phyloP scores from a whole-genome alignment of 768 basidiomycete species.

The Asterophora parasitica region DNA sequence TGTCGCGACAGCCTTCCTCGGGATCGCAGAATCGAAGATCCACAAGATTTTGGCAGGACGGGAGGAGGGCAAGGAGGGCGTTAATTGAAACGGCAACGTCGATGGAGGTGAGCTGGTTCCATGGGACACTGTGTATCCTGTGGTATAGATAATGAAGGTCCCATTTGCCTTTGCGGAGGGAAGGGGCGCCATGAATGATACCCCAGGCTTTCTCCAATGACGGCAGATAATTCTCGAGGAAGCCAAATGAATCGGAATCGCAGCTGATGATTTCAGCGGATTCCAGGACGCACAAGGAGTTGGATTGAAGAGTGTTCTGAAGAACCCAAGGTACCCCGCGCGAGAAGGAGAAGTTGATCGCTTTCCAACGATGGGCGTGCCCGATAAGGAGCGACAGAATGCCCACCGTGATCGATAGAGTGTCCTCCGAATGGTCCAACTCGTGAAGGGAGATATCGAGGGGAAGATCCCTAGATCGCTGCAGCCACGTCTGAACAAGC shows the following conservation, averaged over 20 bases:
- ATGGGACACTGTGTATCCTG: too few species aligned
- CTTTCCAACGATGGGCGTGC: slow-evolving; percentile 9
- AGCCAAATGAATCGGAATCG: not conserved
- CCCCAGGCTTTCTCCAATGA: too few species aligned
- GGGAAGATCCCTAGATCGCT: slow-evolving; percentile 1
- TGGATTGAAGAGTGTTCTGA: not conserved
- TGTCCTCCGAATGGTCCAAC: not conserved
- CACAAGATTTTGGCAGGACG: slow-evolving; percentile 7
- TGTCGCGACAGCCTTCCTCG: not conserved
- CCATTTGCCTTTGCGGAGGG: too few species aligned
- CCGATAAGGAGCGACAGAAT: slow-evolving; percentile 7
- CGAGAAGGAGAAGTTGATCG: slow-evolving; percentile 6
- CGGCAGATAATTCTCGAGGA: too few species aligned
- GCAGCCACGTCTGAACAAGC: slow-evolving; percentile 6
- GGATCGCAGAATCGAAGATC: slow-evolving; percentile 8
- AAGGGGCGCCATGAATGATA: too few species aligned
- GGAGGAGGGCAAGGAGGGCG: slow-evolving; percentile 6
- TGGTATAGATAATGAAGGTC: too few species aligned
- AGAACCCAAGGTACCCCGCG: not conserved
- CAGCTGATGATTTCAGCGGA: slow-evolving; percentile 4
- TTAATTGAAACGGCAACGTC: not conserved
- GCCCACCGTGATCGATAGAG: not conserved
- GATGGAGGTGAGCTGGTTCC: too few species aligned
- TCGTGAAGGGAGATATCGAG: slow-evolving; percentile 3
- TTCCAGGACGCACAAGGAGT: slow-evolving; percentile 1